Evolutionary conservation across 2,329 filamentous ascomycete species (phyloP), one percentile per base, ranked within the genome.

Genomic region (Aspergillus quadricinctus): DNA sequence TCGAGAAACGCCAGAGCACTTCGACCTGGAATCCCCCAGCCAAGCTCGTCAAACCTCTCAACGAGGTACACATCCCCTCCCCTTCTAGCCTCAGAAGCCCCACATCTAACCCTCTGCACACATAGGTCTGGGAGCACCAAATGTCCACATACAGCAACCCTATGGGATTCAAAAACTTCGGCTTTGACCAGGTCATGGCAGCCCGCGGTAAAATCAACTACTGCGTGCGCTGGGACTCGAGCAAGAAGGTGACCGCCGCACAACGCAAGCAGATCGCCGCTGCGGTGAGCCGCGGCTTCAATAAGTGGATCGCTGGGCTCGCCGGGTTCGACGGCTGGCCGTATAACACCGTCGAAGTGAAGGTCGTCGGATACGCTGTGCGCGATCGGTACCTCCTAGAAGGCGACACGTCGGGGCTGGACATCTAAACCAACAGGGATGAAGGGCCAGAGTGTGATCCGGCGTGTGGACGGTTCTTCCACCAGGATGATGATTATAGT

Each of bases 151-250:
- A 61, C 53, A 51, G 17, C 48, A 51, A 61, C 40, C 31, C 59
- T 0, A 55, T 61, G 27, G 57, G 55, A 11, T 61, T 61, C 53
- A 35, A 52, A 2, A 61, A 61, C 57, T 61, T 60, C 35, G 59
- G 59, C 9, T 61, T 40, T 49, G 59, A 61, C 49, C 59, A 61
- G 21, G 59, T 61, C 0, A 57, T 61, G 8, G 59, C 51, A 5
- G 49, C 28, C 37, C 37, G 49, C 3, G 57, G 59, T 3, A 57
- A 60, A 14, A 61, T 61, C 45, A 61, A 60, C 51, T 61, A 61
- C 49, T 61, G 59, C 28, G 59, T 61, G n/a, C 59, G 59, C 23
- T 61, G 59, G 59, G 59, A 61, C 31, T 57, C 55, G 0, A 49
- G 23, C 14, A 31, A 60, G 49, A 45, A 57, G 3, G 53, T 61